Conservation (phyloP, 768 basidiomycete species). For the Lactifluus rugatus region DNA sequence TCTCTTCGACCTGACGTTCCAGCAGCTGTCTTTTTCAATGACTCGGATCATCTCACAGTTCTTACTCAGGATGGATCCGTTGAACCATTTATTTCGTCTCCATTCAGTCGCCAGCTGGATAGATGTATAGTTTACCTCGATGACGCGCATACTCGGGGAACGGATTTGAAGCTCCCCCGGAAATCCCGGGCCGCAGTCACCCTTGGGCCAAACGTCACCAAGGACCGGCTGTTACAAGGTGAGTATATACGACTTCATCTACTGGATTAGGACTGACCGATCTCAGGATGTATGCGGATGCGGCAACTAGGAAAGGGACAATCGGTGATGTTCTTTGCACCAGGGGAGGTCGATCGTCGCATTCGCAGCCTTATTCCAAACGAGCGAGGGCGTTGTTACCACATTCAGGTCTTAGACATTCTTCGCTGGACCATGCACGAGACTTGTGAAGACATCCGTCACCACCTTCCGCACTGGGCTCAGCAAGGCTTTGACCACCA, state of each 20-base stretch:
- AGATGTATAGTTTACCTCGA: conserved; percentile 41
- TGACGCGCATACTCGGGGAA: conserved; percentile 43
- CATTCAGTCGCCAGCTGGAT: conserved; percentile 28
- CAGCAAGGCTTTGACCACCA: conserved; percentile 3
- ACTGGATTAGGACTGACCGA: no score
- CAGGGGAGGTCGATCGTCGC: neutral
- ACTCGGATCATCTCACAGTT: conserved; percentile 27
- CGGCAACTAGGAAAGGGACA: conserved; percentile 2
- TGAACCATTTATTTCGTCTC: conserved; percentile 31
- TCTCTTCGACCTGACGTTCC: conserved; percentile 19
- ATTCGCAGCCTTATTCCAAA: neutral
- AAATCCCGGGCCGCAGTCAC: conserved; percentile 37
- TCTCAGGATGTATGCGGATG: conserved; percentile 8
- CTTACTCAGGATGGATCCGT: conserved; percentile 29
- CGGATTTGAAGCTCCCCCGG: conserved; percentile 40
- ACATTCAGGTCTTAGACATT: neutral
- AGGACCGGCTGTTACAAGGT: conserved; percentile 45
- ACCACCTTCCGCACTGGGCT: neutral
- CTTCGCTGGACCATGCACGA: no score
- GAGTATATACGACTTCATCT: no score
- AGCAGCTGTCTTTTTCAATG: conserved; percentile 34
- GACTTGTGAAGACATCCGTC: conserved; percentile 6
- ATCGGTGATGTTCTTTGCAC: conserved; percentile 4
- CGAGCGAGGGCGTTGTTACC: neutral
- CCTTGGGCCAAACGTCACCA: conserved; percentile 40